These are phyloP conservation scores for Fusarium nygamai DNA, from an alignment of 2,329 filamentous ascomycete genomes.

Conservation along the genomic window DNA sequence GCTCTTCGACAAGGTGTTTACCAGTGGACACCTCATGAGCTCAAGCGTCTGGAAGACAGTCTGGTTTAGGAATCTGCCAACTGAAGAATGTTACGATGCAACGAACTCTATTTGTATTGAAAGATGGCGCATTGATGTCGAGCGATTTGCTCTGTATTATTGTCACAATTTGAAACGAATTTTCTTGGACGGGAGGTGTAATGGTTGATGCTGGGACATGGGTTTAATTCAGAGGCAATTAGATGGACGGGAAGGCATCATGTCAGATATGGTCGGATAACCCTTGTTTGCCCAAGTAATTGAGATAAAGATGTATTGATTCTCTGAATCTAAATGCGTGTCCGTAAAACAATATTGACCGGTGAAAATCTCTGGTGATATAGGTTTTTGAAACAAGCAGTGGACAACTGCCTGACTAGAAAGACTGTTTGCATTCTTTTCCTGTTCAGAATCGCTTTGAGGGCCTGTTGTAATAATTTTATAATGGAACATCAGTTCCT, in stretches of 20 bases:
- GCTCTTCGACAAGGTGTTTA: slow-evolving; percentile 48
- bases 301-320: slow-evolving; percentile 15
- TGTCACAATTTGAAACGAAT: slow-evolving; percentile 47
- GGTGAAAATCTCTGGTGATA: neutral
- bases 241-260: slow-evolving; percentile 40
- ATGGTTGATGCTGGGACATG: slow-evolving; percentile 45
- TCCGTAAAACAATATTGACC: neutral
- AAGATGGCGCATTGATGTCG: slow-evolving; percentile 40
- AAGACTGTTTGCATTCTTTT: neutral
- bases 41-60: slow-evolving; percentile 47
- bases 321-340: neutral
- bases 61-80: slow-evolving; percentile 45
- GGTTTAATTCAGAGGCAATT: slow-evolving; percentile 45
- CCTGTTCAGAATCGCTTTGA: neutral
- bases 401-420: neutral
- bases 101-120: slow-evolving; percentile 14
- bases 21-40: slow-evolving; percentile 47
- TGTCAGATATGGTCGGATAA: slow-evolving; percentile 40
- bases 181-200: slow-evolving; percentile 50
- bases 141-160: slow-evolving; percentile 45
- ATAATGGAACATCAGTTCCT: neutral
- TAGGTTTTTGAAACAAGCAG: neutral
- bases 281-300: slow-evolving; percentile 33
- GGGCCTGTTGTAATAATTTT: neutral
- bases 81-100: slow-evolving; percentile 35